These are phyloP conservation scores for Dendryphion nanum DNA, from an alignment of 2,329 filamentous ascomycete species.

Conservation along the genomic window DNA sequence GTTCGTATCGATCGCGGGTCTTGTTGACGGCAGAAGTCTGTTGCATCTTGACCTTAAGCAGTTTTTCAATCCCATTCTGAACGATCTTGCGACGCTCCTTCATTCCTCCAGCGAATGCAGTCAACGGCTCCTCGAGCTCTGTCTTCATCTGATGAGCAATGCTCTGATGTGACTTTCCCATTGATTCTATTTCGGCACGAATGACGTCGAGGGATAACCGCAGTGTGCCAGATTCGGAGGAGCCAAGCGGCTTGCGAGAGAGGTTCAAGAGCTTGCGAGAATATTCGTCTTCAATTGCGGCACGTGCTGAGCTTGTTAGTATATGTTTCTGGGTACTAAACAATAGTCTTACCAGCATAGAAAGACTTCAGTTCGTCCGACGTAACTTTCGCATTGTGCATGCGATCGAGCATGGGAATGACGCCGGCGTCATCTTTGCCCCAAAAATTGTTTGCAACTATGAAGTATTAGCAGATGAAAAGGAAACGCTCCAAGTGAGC, in stretches of 20 bases:
- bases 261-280: conserved; percentile 82
- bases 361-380: conserved; percentile 92
- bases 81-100: conserved; percentile 97
- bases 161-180: conserved; percentile 88
- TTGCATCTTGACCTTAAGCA: conserved; percentile 88
- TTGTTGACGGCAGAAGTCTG: conserved; percentile 93
- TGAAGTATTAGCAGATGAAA: conserved; percentile 27
- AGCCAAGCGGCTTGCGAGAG: conserved; percentile 84
- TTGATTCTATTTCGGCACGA: conserved; percentile 84
- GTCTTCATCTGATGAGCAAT: conserved; percentile 94
- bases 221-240: conserved; percentile 80
- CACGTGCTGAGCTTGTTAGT: conserved; percentile 61
- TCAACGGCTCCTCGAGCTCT: conserved; percentile 89
- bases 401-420: conserved; percentile 83
- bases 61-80: conserved; percentile 88
- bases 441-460: conserved; percentile 99
- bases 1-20: conserved; percentile 92
- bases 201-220: conserved; percentile 83
- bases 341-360: conserved; percentile 65
- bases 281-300: conserved; percentile 96
- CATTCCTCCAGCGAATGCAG: conserved; percentile 89
- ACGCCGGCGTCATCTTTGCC: conserved; percentile 98
- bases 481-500: conserved; percentile 3
- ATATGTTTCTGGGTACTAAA: background rate
- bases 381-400: conserved; percentile 91